A percentile compares a stretch with the other conserved stretches of the same genome.
These are phyloP conservation scores for Solanum habrochaites DNA, from an alignment of 257 asterid genomes.

Conservation along the genomic window DNA sequence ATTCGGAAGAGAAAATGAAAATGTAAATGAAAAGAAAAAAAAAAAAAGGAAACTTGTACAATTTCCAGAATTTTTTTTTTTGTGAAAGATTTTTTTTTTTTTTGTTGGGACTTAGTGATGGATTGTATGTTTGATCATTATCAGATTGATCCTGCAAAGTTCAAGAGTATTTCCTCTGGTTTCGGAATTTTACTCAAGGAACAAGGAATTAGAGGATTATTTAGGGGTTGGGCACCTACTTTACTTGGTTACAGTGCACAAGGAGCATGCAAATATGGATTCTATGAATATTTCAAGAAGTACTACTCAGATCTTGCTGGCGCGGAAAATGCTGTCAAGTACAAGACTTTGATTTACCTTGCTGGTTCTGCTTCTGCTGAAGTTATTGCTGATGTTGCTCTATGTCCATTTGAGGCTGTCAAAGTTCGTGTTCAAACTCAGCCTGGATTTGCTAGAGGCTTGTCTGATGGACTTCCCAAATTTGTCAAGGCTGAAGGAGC, in stretches of 20 bases:
- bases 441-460: conserved; percentile 55
- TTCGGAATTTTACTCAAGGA: conserved; percentile 42
- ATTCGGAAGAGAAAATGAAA: not conserved
- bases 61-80: not conserved
- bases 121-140: not conserved
- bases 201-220: conserved; percentile 58
- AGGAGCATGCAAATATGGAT: conserved; percentile 58
- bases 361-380: conserved; percentile 77
- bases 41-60: not conserved
- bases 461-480: conserved; percentile 67
- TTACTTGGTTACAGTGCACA: conserved; percentile 63
- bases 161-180: conserved; percentile 48
- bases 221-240: conserved; percentile 63
- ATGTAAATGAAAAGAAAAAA: too few relatives aligned
- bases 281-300: conserved; percentile 56
- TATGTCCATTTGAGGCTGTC: conserved; percentile 69
- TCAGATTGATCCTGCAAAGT: conserved; percentile 58
- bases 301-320: conserved; percentile 54
- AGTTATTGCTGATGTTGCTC: conserved; percentile 50
- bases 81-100: too few relatives aligned
- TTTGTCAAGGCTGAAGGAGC: conserved; percentile 38
- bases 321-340: conserved; percentile 45
- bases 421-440: conserved; percentile 69
- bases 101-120: not conserved
- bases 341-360: conserved; percentile 59